These are phyloP conservation scores for Fusarium austroafricanum DNA, from an alignment of 2,329 filamentous ascomycete genomes.

Conservation along the genomic window DNA sequence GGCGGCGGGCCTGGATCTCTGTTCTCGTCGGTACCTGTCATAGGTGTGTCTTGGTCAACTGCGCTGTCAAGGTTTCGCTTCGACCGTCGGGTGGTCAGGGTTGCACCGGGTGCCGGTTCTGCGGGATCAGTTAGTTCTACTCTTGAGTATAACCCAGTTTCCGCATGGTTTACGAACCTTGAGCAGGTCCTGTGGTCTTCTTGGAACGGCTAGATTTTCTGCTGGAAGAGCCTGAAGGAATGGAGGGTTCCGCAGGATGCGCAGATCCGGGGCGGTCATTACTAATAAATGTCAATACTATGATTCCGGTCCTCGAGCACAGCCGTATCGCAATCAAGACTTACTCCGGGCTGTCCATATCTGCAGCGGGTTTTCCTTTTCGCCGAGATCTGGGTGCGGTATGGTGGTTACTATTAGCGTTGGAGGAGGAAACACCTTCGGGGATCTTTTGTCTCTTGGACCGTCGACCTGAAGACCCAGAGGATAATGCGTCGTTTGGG, in stretches of 20 bases:
- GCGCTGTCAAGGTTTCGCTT: conserved; percentile 66
- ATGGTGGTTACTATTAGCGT: conserved; percentile 38
- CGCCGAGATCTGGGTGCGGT: conserved; percentile 61
- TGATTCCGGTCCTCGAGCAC: neutral
- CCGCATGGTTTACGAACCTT: conserved; percentile 50
- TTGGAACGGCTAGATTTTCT: conserved; percentile 80
- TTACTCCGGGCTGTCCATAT: conserved; percentile 82
- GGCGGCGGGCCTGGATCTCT: conserved; percentile 56
- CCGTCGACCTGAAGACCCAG: conserved; percentile 63
- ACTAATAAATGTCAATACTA: conserved; percentile 26
- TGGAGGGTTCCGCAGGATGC: conserved; percentile 68
- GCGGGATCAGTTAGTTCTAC: conserved; percentile 24
- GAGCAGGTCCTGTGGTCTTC: conserved; percentile 64
- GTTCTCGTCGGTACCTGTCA: conserved; percentile 75
- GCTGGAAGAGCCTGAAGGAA: conserved; percentile 72
- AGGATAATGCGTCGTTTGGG: conserved; percentile 49
- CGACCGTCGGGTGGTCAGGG: conserved; percentile 59
- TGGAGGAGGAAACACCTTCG: conserved; percentile 56
- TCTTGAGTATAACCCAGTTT: neutral
- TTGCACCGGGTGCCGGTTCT: conserved; percentile 52
- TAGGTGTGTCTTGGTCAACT: conserved; percentile 72
- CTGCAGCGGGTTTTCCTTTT: conserved; percentile 70
- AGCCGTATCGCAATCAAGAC: conserved; percentile 21
- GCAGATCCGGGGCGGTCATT: conserved; percentile 62
- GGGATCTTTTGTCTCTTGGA: conserved; percentile 78